Evolutionary conservation across 768 basidiomycete genomes (phyloP), one percentile per base, ranked within the genome.

Genomic region (Trametes sanguinea): DNA sequence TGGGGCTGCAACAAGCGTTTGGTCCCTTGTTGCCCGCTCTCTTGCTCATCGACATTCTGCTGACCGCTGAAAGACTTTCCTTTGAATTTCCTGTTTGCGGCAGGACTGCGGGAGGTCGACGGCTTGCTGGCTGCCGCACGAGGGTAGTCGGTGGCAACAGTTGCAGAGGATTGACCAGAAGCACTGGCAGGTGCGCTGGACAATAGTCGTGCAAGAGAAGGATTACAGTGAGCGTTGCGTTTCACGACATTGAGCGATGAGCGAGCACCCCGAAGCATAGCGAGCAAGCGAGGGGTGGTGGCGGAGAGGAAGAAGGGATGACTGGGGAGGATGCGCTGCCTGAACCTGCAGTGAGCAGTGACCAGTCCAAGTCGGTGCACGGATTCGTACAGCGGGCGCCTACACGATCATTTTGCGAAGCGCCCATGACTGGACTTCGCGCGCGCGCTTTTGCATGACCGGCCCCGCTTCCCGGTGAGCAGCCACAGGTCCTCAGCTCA

Each of bases 1-100:
- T 88, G 82, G 11, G 90, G 89, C 47, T 83, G 79, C 17, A 92
- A 80, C 13, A 83, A 76, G 16, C 67, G 71, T 50, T 56, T 58
- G 40, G 57, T 32, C 30, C 9, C 17, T 8, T n/a, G 44, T 17
- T 52, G 4, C 37, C 17, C 46, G 30, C 14, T 39, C 45, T 44
- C 39, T 6, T 17, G 14, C 10, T 10, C 17, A 11, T 14, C 17
- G 6, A n/a, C 32, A 6, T 2, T 9, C 22, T 22, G 22, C 22
- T 22, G 22, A 22, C 22, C 22, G 22, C 22, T 22, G 22, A 22
- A 22, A 22, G n/a, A 44, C 11, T 29, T 46, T 14, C 27, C 16
- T 16, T 9, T 27, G 32, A 37, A 9, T 1, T 42, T 32, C 29
- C 40, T 37, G 14, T 46, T 17, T 9, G 48, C n/a, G 7, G 22